Evolutionary conservation across 108 stramenopile species (phyloP).

Genomic region (Cyclotella atomus): DNA sequence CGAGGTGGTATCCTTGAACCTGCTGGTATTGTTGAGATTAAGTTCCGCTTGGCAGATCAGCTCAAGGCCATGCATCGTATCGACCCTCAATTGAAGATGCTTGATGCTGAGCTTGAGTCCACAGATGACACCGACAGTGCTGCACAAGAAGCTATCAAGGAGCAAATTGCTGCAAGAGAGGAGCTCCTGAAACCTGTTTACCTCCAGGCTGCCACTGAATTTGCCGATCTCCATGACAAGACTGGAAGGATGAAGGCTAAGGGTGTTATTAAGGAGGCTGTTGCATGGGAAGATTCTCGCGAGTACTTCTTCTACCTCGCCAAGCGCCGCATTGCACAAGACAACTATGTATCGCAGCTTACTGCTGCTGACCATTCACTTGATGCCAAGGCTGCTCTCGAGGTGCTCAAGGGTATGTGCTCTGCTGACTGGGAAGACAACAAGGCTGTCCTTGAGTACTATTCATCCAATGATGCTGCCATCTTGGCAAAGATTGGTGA

Average conservation of each 20-base stretch:
- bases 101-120: constrained; percentile 87
- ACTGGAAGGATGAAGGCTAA: constrained; percentile 99
- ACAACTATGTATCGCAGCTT: constrained; percentile 75
- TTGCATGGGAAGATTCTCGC: constrained; percentile 91
- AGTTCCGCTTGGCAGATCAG: constrained; percentile 92
- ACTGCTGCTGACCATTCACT: constrained; percentile 59
- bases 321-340: constrained; percentile 92
- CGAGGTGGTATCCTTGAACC: constrained; percentile 98
- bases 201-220: constrained; percentile 96
- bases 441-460: constrained; percentile 74
- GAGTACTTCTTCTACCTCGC: constrained; percentile 96
- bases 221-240: constrained; percentile 97
- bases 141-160: constrained; percentile 70
- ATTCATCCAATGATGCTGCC: constrained; percentile 54
- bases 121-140: constrained; percentile 67
- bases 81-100: constrained; percentile 84
- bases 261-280: constrained; percentile 93
- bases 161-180: constrained; percentile 92
- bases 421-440: constrained; percentile 79
- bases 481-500: constrained; percentile 65
- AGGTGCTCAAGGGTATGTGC: constrained; percentile 61
- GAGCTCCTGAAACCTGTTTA: constrained; percentile 92
- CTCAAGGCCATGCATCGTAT: constrained; percentile 89
- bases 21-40: constrained; percentile 97
- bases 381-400: constrained; percentile 56